A percentile compares a stretch with the other conserved stretches of the same genome.
Conservation (phyloP, 2,329 filamentous ascomycete genomes). For the Neonectria coccinea region DNA sequence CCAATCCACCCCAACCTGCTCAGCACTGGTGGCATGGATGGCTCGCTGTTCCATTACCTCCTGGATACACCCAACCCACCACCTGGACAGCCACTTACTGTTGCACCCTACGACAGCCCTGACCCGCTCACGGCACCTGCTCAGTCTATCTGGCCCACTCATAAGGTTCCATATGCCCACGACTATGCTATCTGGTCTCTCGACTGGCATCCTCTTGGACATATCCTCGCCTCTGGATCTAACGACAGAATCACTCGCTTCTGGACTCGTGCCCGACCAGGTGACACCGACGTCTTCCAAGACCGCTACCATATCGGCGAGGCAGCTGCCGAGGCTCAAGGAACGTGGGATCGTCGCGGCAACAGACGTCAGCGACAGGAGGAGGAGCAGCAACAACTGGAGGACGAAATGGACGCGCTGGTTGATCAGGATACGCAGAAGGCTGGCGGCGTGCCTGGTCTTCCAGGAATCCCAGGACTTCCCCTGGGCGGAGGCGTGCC, state of each 20-base stretch:
- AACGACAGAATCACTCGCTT: conserved; percentile 98
- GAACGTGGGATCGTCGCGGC: conserved; percentile 89
- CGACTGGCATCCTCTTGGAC: conserved; percentile 96
- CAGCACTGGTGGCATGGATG: conserved; percentile 90
- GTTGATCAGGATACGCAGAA: conserved; percentile 85
- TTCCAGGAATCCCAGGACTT: conserved; percentile 70
- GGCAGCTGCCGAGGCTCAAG: conserved; percentile 90
- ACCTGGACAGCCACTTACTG: conserved; percentile 73
- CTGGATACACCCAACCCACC: conserved; percentile 94
- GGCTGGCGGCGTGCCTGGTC: conserved; percentile 49
- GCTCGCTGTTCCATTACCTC: conserved; percentile 92
- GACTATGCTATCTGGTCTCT: conserved; percentile 97
- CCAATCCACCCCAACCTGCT: conserved; percentile 90
- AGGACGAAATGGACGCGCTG: conserved; percentile 92
- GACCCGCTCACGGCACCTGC: conserved; percentile 84
- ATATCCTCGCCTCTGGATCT: conserved; percentile 93
- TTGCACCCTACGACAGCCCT: conserved; percentile 86
- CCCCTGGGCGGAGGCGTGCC: conserved; percentile 57
- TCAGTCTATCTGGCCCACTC: conserved; percentile 92
- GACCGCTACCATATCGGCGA: conserved; percentile 97
- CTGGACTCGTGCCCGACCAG: conserved; percentile 91
- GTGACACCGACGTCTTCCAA: conserved; percentile 85
- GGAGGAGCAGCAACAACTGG: conserved; percentile 91
- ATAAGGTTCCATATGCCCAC: conserved; percentile 88
- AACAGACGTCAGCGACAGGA: conserved; percentile 84